Base-by-base conservation (phyloP, 108 stramenopile genomes). In the Fistulifera pelliculosa region DNA sequence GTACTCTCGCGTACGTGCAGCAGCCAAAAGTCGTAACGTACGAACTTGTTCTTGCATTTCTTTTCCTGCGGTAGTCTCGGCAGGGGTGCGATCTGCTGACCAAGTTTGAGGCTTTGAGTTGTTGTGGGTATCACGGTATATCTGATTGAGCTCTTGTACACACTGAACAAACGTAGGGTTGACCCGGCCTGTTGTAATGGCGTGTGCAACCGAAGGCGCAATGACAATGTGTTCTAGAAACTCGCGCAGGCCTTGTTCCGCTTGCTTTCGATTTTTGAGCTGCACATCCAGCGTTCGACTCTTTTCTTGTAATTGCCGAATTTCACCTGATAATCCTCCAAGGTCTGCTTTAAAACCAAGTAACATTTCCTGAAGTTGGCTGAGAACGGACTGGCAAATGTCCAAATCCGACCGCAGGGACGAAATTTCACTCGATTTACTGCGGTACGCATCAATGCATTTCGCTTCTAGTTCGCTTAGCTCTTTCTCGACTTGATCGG, bases 311-410 rank as follows among this genome's bases (percentile, higher is more conserved):
- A 99, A 71, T 38, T 88, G 76, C 39, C 85, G 81, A 63, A 99
- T 98, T 52, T 99, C 99, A 6, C 85, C 92, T 31, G 83, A 86
- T 51, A 98, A 84, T 22, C 94, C 95, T 31, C 96, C 97, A 27
- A 99, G 72, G 66, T 99, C 96, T 1, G 96, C 95, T 65, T 99
- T 96, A 65, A 99, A 99, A 6, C 97, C 96, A 38, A 95, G 76
- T 19, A 98, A 68, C 94, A 97, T 90, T 75, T 93, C 91, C 57
- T 98, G 96, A 81, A 99, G 69, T 11, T 83, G 68, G n/a, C 82
- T 85, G 42, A 99, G 70, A 38, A 96, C 87, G 49, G 73, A 70
- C 62, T 99, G 97, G 59, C 96, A 97, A 17, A 71, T 85, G 31
- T 91, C 82, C 59, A 99, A 72, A 68, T 98, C 92, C 17, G 61